Conservation (phyloP, 305 asterid genomes). For the Withania somnifera region DNA sequence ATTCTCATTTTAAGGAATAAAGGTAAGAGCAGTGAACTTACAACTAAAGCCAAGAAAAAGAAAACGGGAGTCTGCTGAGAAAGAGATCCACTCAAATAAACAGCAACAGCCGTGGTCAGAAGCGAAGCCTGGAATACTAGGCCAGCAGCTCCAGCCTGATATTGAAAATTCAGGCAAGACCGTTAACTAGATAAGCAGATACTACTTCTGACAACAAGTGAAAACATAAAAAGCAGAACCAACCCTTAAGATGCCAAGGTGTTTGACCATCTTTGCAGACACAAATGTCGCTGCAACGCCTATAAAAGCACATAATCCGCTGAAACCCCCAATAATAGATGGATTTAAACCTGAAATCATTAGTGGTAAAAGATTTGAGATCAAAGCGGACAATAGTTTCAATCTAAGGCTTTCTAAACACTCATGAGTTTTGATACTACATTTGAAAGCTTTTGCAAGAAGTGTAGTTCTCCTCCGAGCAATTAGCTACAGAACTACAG, state of each 20-base stretch:
- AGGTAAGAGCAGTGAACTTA: conserved; percentile 33
- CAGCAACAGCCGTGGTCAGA: conserved; percentile 71
- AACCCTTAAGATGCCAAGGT: conserved; percentile 71
- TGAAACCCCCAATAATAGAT: conserved; percentile 83
- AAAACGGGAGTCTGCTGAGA: conserved; percentile 54
- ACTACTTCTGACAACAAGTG: neutral
- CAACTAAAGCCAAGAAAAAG: conserved; percentile 69
- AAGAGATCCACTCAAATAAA: conserved; percentile 68
- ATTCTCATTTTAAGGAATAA: neutral
- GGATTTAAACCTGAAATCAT: conserved; percentile 68
- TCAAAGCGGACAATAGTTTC: neutral
- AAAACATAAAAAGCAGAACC: conserved; percentile 1
- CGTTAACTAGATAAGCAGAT: neutral
- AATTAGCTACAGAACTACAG: neutral
- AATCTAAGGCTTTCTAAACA: neutral
- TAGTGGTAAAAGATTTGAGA: neutral
- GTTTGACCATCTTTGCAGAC: conserved; percentile 71
- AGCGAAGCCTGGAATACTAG: conserved; percentile 78
- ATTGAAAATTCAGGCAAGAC: conserved; percentile 13
- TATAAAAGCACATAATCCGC: conserved; percentile 84
- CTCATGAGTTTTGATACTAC: neutral
- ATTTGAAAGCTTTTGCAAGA: neutral
- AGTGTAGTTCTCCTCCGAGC: neutral
- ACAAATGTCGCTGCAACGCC: conserved; percentile 88
- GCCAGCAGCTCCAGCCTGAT: conserved; percentile 96